phyloP scores from a whole-genome alignment of 2,329 filamentous ascomycete species.

The Colletotrichum falcatum region DNA sequence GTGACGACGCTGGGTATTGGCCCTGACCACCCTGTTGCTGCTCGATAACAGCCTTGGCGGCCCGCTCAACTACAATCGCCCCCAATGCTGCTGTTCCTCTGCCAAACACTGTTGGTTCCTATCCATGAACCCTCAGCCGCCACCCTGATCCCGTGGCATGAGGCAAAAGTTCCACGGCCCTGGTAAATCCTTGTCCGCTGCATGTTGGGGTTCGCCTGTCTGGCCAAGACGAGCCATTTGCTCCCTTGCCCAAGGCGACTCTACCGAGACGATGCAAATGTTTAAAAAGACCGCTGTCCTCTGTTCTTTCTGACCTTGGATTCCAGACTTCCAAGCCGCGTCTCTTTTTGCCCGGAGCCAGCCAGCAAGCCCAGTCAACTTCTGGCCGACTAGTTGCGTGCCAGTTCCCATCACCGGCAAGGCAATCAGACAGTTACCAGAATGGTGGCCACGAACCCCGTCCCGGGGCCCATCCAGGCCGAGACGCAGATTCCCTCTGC shows the following conservation, averaged over 20 bases:
- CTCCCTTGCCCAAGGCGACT: too few species aligned
- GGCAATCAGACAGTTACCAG: slow-evolving; percentile 2
- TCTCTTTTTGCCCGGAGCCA: slow-evolving; percentile 24
- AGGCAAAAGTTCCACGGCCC: slow-evolving; percentile 32
- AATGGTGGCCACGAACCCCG: slow-evolving; percentile 25
- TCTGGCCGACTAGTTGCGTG: slow-evolving; percentile 13
- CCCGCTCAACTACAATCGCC: not conserved
- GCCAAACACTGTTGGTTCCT: slow-evolving; percentile 9
- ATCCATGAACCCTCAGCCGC: slow-evolving; percentile 16
- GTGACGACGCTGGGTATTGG: not conserved
- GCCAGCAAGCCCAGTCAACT: slow-evolving; percentile 25
- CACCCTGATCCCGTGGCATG: slow-evolving; percentile 20
- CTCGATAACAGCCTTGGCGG: slow-evolving; percentile 32
- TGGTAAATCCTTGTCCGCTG: not conserved
- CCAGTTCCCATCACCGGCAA: slow-evolving; percentile 8
- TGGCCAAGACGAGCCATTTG: not conserved
- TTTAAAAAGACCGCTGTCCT: slow-evolving; percentile 13
- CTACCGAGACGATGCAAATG: not conserved
- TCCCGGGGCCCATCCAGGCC: slow-evolving; percentile 30
- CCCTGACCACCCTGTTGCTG: not conserved
- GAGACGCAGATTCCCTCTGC: slow-evolving; percentile 26
- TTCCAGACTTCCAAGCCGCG: slow-evolving; percentile 23
- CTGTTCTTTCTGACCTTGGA: not conserved
- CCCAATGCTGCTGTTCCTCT: not conserved
- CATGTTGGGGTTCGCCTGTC: not conserved